A percentile compares a stretch with the other conserved stretches of the same genome.
These are phyloP conservation scores for Xylaria castorea DNA, from an alignment of 495 filamentous ascomycete species.

Conservation along the genomic window DNA sequence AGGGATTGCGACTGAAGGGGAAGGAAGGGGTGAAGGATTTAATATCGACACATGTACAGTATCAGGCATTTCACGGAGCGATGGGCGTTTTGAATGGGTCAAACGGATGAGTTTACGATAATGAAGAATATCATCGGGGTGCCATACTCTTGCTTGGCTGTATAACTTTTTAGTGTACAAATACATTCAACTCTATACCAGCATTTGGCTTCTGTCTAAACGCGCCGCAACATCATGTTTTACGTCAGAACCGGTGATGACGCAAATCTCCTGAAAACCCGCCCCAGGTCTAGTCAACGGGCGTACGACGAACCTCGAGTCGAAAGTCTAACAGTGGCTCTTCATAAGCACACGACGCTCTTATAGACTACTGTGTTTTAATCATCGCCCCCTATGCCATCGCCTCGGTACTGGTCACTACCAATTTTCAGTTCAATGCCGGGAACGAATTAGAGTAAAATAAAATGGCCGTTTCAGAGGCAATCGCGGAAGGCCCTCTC, in stretches of 20 bases:
- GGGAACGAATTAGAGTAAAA: neutral
- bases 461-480: neutral
- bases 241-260: too few relatives aligned
- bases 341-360: neutral
- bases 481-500: neutral
- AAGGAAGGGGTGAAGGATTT: neutral
- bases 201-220: neutral
- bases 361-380: neutral
- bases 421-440: neutral
- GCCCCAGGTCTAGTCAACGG: neutral
- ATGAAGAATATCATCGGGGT: slow-evolving; percentile 26
- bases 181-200: slow-evolving; percentile 27
- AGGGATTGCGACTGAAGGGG: neutral
- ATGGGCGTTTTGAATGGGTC: slow-evolving; percentile 37
- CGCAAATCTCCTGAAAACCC: neutral
- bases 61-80: slow-evolving; percentile 41
- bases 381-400: neutral
- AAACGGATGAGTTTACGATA: slow-evolving; percentile 27
- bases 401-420: neutral
- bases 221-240: neutral
- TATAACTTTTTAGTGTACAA: slow-evolving; percentile 15
- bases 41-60: slow-evolving; percentile 31
- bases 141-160: slow-evolving; percentile 8
- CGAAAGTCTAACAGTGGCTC: neutral
- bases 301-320: neutral